Conservation (phyloP, 345 rosid species). For the Noccaea bulbosa region DNA sequence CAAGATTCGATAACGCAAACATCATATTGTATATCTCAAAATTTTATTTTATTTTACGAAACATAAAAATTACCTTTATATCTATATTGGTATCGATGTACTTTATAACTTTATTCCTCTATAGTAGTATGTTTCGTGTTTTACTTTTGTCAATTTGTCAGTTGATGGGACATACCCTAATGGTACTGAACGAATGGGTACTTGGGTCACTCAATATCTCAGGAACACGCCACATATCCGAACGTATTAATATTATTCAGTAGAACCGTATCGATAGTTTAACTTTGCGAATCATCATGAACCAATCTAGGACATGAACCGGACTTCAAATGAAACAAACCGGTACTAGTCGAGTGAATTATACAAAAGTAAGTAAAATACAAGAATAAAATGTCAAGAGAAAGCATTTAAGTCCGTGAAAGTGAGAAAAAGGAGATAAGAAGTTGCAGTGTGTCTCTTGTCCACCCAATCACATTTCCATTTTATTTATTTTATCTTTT, state of each 20-base stretch:
- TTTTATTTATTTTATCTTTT: not conserved
- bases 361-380: constrained; percentile 25
- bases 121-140: no score
- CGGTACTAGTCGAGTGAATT: constrained; percentile 18
- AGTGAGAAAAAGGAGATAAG: constrained; percentile 35
- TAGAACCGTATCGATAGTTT: no score
- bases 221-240: no score
- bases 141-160: no score
- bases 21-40: no score
- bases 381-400: constrained; percentile 35
- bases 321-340: constrained; percentile 1
- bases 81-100: no score
- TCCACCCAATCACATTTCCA: constrained; percentile 31
- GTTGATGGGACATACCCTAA: no score
- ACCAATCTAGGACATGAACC: not conserved
- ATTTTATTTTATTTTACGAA: no score
- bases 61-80: no score
- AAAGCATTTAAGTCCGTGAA: constrained; percentile 42
- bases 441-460: constrained; percentile 40
- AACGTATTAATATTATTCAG: no score
- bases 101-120: no score
- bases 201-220: not conserved
- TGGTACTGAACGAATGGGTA: constrained; percentile 9
- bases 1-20: no score
- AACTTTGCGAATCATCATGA: not conserved